Evolutionary conservation across 1,284 basidiomycete species (phyloP).

Genomic region (Ustilago esculenta): DNA sequence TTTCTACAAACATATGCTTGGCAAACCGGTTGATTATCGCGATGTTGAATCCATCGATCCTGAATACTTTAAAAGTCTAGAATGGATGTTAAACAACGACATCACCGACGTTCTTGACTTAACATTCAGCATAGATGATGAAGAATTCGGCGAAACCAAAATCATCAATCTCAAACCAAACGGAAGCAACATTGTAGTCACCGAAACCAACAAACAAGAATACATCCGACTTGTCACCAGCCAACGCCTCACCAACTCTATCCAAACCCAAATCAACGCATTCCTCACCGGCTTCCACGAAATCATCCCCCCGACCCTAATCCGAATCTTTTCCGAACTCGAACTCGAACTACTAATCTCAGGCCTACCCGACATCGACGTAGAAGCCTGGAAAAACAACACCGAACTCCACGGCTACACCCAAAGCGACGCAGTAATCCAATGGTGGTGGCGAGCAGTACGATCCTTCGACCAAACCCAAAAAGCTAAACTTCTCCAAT

Average conservation of each 20-base stretch:
- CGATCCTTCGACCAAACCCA: constrained; percentile 98
- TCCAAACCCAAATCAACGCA: constrained; percentile 74
- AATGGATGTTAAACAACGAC: constrained; percentile 69
- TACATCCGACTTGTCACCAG: constrained; percentile 92
- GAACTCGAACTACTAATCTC: constrained; percentile 98
- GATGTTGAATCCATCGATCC: constrained; percentile 65
- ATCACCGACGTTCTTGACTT: constrained; percentile 79
- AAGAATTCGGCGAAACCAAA: constrained; percentile 72
- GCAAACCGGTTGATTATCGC: constrained; percentile 62
- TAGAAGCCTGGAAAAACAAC: constrained; percentile 96
- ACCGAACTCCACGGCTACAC: constrained; percentile 87
- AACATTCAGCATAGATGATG: constrained; percentile 88
- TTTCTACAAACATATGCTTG: constrained; percentile 67
- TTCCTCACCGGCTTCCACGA: constrained; percentile 94
- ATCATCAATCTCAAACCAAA: constrained; percentile 63
- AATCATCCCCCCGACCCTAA: constrained; percentile 76
- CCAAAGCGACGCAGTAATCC: constrained; percentile 84
- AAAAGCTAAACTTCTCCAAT: constrained; percentile 85
- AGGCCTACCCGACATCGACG: constrained; percentile 96
- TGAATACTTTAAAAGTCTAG: constrained; percentile 84
- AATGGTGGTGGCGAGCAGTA: constrained; percentile 99
- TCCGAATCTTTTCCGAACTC: constrained; percentile 87
- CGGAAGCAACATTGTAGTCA: constrained; percentile 59
- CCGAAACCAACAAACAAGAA: constrained; percentile 91
- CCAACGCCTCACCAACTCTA: constrained; percentile 91